These are phyloP conservation scores for Verruconis gallopava DNA, from an alignment of 2,329 filamentous ascomycete species.

Conservation along the genomic window DNA sequence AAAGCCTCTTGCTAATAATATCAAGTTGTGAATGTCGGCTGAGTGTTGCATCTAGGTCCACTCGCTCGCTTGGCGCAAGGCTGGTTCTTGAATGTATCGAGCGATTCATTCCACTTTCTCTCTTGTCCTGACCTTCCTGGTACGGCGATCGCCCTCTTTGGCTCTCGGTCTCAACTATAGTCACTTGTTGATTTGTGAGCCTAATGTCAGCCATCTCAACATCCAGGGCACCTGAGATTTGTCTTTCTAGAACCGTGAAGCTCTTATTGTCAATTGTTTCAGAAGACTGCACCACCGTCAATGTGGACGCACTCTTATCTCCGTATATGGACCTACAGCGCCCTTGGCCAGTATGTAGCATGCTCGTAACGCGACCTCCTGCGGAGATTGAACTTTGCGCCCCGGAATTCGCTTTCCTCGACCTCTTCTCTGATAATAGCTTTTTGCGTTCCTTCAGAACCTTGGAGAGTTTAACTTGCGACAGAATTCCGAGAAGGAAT, in stretches of 20 bases:
- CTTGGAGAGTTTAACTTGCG: conserved; percentile 77
- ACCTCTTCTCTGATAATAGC: conserved; percentile 31
- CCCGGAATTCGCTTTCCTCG: conserved; percentile 43
- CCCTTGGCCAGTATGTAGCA: conserved; percentile 46
- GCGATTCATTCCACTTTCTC: not conserved
- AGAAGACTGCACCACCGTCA: conserved; percentile 37
- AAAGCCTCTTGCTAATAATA: not conserved
- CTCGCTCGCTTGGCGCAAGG: not conserved
- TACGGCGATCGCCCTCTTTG: not conserved
- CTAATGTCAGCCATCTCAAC: conserved; percentile 37
- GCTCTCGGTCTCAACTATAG: not conserved
- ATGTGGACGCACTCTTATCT: conserved; percentile 31
- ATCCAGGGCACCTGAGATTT: conserved; percentile 30
- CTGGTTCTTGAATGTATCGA: not conserved
- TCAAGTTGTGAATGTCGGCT: not conserved
- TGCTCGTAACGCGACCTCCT: conserved; percentile 52
- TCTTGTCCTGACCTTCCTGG: not conserved
- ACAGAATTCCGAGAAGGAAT: conserved; percentile 61
- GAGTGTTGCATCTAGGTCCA: not conserved
- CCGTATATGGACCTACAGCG: conserved; percentile 71
- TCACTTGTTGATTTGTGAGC: not conserved
- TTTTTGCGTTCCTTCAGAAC: conserved; percentile 47
- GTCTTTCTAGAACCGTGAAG: conserved; percentile 21
- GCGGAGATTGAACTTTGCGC: conserved; percentile 56
- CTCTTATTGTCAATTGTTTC: conserved; percentile 22